Evolutionary conservation across 176 grass and related monocot species (phyloP), one percentile per base, ranked within the genome.

Genomic region (Musa beccarii): DNA sequence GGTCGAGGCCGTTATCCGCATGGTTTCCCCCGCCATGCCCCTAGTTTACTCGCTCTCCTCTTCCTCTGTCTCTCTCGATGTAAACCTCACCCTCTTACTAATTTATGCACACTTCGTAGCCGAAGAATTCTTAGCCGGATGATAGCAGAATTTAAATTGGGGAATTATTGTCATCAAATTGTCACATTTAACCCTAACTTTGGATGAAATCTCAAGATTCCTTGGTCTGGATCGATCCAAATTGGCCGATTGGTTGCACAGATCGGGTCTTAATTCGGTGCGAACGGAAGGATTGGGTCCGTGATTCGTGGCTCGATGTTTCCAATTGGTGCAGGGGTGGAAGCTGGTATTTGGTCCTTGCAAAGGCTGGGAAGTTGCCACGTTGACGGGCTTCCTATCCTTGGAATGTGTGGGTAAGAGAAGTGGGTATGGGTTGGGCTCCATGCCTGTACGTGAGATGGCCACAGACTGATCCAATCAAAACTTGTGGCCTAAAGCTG

Each of bases 1-100:
- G 14, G 84, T 72, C 22, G 68, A 53, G 15, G 79, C 70, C 53
- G 71, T 54, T 52, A 84, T 84, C 66, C 87, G 73, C 26, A 76
- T 51, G 49, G 82, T 80, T 85, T 91, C 88, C 77, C 82, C 80
- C 76, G 84, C 88, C 95, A 98, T 94, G 52, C 11, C 68, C 68
- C 49, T 12, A 70, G 68, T 77, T 61, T 68, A 29, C 53, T 17
- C 21, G 6, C 52, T 23, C 26, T 49, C 17, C n/a, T 52, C 55
- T 76, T 51, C 43, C 14, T 8, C 73, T 69, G 5, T 24, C 5
- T 3, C 25, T 34, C 8, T 69, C 51, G 24, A 0, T 16, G 13
- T 49, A 68, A 49, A 68, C 43, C 16, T 68, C 54, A 22, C 56
- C 25, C 26, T 49, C 19, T 62, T 11, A 59, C 25, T 16, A 9